Conservation (phyloP, 164 flowering plant species). For the Nelumbo lutea region DNA sequence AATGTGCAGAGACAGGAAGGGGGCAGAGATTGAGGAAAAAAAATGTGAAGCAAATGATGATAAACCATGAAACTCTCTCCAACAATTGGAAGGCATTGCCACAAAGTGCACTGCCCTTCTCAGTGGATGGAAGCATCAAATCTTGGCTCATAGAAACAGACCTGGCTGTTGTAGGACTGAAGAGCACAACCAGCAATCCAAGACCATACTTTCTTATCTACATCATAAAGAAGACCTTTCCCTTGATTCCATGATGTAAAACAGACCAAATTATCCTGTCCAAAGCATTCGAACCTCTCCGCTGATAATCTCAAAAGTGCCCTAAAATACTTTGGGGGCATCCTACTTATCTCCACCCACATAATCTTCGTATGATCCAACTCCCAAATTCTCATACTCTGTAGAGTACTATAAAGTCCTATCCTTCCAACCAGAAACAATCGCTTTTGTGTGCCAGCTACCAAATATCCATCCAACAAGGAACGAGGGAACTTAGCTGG, state of each 20-base stretch:
- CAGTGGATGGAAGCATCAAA: constrained; percentile 72
- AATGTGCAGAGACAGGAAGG: background rate
- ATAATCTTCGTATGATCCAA: constrained; percentile 71
- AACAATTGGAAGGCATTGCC: background rate
- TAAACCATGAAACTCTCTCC: background rate
- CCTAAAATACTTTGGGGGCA: constrained; percentile 87
- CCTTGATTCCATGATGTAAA: constrained; percentile 99
- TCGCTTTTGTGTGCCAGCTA: constrained; percentile 85
- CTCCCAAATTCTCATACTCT: constrained; percentile 95
- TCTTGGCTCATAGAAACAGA: constrained; percentile 91
- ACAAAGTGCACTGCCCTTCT: constrained; percentile 12
- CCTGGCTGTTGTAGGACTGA: constrained; percentile 86
- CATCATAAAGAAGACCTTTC: constrained; percentile 82
- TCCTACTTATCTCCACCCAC: constrained; percentile 90
- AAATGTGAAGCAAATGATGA: background rate
- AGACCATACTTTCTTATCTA: constrained; percentile 85
- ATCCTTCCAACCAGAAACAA: constrained; percentile 88
- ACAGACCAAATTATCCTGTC: constrained; percentile 75
- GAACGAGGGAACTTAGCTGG: constrained; percentile 90
- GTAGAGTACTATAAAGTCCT: constrained; percentile 80
- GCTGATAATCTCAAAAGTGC: constrained; percentile 85
- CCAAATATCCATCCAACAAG: constrained; percentile 84
- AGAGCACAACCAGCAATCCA: constrained; percentile 96
- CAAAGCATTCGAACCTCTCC: constrained; percentile 95
- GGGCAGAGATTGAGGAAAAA: too few relatives aligned